These are phyloP conservation scores for Penicillium waksmanii DNA, from an alignment of 495 filamentous ascomycete genomes.

Conservation along the genomic window DNA sequence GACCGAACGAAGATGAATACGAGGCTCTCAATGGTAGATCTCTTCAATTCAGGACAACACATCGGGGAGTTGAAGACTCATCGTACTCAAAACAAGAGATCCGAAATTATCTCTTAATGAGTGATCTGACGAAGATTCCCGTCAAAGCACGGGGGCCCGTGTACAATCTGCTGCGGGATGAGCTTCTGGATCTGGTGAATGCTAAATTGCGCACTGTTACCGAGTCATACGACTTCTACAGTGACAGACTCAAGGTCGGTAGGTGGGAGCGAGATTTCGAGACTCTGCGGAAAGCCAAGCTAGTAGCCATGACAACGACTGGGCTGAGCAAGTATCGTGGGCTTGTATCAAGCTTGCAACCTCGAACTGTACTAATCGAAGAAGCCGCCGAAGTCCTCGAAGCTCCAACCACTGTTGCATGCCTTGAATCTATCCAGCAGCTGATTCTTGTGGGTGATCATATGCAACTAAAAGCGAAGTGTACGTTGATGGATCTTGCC, in stretches of 20 bases:
- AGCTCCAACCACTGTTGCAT: constrained; percentile 64
- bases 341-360: constrained; percentile 69
- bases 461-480: constrained; percentile 69
- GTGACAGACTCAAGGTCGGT: constrained; percentile 51
- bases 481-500: constrained; percentile 57
- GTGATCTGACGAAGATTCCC: constrained; percentile 63
- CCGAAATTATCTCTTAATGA: constrained; percentile 26
- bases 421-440: constrained; percentile 70
- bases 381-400: constrained; percentile 78
- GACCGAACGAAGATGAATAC: constrained; percentile 52
- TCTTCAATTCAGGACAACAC: constrained; percentile 50
- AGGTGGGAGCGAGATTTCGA: constrained; percentile 58
- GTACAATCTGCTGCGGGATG: constrained; percentile 58
- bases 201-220: constrained; percentile 46
- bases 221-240: constrained; percentile 43
- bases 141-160: constrained; percentile 55
- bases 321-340: constrained; percentile 88
- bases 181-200: constrained; percentile 47
- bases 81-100: constrained; percentile 10
- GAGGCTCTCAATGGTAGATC: constrained; percentile 56
- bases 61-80: constrained; percentile 36
- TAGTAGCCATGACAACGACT: constrained; percentile 78
- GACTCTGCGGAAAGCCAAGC: constrained; percentile 54
- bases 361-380: constrained; percentile 70
- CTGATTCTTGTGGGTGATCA: constrained; percentile 80